phyloP scores from a whole-genome alignment of 148 eudicot species.

The Cornus suecica region DNA sequence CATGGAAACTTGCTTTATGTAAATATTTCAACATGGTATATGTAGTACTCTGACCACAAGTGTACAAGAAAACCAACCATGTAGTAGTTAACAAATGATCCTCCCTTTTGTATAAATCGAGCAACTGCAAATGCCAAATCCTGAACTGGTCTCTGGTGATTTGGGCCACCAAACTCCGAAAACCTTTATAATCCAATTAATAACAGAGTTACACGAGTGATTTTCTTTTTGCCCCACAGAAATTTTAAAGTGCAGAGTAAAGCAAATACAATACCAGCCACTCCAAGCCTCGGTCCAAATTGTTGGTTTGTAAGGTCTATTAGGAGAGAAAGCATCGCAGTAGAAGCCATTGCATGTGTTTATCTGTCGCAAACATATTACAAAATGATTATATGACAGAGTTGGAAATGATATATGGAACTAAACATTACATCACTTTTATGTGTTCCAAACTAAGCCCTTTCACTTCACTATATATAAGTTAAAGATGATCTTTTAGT shows the following conservation, averaged over 20 bases:
- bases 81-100: slow-evolving; percentile 89
- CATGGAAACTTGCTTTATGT: not conserved
- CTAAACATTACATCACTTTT: not conserved
- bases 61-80: slow-evolving; percentile 53
- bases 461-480: not conserved
- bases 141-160: slow-evolving; percentile 71
- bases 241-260: not conserved
- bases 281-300: slow-evolving; percentile 98
- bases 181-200: slow-evolving; percentile 42
- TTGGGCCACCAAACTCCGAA: slow-evolving; percentile 82
- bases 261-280: slow-evolving; percentile 58
- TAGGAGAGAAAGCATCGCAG: slow-evolving; percentile 76
- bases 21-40: not conserved
- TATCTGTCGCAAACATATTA: slow-evolving; percentile 42
- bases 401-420: slow-evolving; percentile 1
- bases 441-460: not conserved
- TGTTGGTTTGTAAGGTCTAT: slow-evolving; percentile 73
- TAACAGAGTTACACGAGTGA: slow-evolving; percentile 1
- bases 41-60: not conserved
- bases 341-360: slow-evolving; percentile 94
- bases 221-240: not conserved
- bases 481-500: not conserved
- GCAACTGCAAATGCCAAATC: slow-evolving; percentile 93
- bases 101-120: slow-evolving; percentile 78
- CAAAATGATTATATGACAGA: slow-evolving; percentile 5